These are phyloP conservation scores for Phytophthora idaei DNA, from an alignment of 352 stramenopile species.

Conservation along the genomic window DNA sequence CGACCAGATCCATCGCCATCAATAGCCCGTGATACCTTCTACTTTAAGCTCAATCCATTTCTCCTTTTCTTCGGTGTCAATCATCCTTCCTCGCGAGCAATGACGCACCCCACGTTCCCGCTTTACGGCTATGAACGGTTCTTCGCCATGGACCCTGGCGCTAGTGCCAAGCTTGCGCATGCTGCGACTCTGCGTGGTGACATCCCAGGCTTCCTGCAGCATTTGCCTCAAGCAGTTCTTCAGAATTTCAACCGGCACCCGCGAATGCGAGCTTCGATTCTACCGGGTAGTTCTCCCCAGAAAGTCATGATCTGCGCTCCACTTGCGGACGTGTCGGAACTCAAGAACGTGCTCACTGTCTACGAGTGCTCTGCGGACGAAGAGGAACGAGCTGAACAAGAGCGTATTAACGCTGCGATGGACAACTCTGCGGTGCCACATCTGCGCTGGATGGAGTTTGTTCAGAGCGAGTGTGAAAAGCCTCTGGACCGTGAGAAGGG, in stretches of 20 bases:
- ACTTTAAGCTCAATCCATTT: constrained; percentile 8
- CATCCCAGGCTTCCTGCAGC: constrained; percentile 36
- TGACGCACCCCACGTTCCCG: constrained; percentile 47
- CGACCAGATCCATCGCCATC: constrained; percentile 11
- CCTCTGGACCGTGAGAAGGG: constrained; percentile 49
- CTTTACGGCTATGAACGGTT: constrained; percentile 75
- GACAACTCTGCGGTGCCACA: constrained; percentile 3
- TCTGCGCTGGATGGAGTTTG: constrained; percentile 49
- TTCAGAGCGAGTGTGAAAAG: constrained; percentile 52
- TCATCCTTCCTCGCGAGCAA: constrained; percentile 3
- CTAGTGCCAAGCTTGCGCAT: constrained; percentile 55
- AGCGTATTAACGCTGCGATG: constrained; percentile 19
- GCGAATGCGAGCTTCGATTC: constrained; percentile 53
- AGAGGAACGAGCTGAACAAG: constrained; percentile 40
- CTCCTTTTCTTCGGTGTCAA: constrained; percentile 10
- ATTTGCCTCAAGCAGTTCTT: constrained; percentile 52
- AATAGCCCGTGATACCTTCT: constrained; percentile 5
- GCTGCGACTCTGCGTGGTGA: constrained; percentile 57
- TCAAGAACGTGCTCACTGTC: constrained; percentile 41
- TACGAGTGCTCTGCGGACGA: constrained; percentile 32
- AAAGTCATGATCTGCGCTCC: constrained; percentile 60
- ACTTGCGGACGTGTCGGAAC: constrained; percentile 47
- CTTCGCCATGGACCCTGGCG: constrained; percentile 58
- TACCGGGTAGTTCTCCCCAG: constrained; percentile 46
- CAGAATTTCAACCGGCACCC: constrained; percentile 63